Evolutionary conservation across 2,329 filamentous ascomycete genomes (phyloP).

Genomic region (Triangularia setosa): DNA sequence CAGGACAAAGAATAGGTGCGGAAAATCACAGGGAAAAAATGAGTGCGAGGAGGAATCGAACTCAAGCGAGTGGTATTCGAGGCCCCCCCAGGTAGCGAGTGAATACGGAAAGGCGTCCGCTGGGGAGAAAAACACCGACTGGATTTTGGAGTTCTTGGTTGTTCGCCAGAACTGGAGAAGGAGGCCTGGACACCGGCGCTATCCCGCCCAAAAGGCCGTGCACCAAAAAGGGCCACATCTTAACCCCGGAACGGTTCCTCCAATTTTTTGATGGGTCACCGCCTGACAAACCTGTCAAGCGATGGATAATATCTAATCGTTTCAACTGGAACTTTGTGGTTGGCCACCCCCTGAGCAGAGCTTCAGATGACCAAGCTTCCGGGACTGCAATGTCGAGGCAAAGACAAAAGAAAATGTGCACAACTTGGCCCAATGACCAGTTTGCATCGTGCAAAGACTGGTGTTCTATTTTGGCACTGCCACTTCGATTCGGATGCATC

Average conservation of each 20-base stretch:
- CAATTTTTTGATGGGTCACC: background rate
- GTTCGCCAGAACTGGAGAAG: constrained; percentile 4
- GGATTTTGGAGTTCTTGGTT: constrained; percentile 15
- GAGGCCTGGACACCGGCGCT: constrained; percentile 13
- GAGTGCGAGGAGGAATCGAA: constrained; percentile 17
- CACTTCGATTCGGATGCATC: constrained; percentile 12
- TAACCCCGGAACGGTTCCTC: background rate
- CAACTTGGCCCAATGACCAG: constrained; percentile 11
- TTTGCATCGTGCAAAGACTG: background rate
- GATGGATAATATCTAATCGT: too few species aligned
- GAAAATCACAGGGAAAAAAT: constrained; percentile 6
- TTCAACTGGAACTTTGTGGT: background rate
- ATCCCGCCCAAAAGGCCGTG: background rate
- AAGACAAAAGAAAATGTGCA: background rate
- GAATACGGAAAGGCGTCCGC: background rate
- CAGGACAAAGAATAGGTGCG: background rate
- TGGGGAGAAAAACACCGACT: background rate
- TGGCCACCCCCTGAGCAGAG: background rate
- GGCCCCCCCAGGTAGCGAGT: constrained; percentile 4
- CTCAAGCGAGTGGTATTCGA: constrained; percentile 18
- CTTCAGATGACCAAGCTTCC: background rate
- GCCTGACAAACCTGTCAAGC: background rate
- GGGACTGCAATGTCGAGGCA: background rate
- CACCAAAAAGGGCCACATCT: constrained; percentile 6
- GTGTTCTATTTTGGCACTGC: constrained; percentile 22